Evolutionary conservation across 2,329 filamentous ascomycete genomes (phyloP), one percentile per base, ranked within the genome.

Genomic region (Helminthosporium solani): DNA sequence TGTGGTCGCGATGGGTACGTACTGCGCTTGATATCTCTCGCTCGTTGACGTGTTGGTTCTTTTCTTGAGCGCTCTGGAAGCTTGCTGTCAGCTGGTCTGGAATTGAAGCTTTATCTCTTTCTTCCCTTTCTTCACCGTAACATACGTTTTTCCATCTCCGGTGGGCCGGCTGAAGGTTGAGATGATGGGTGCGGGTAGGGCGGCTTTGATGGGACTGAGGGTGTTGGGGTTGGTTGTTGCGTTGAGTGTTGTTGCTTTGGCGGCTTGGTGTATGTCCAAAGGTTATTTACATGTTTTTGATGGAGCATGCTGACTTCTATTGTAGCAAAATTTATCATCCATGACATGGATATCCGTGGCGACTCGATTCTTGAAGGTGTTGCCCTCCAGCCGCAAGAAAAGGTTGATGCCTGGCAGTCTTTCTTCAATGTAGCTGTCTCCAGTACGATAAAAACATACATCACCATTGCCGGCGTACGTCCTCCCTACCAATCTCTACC

Each of bases 51-150:
- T 47, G 43, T 40, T n/a, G n/a, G n/a, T 41, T 19, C 39, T 50
- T 56, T 45, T 33, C 27, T 53, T 49, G 33, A 58, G 59, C 57
- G 54, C 59, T 61, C 56, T 58, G 54, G 18, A 52, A 62, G 57
- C 46, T 54, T 44, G 57, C 59, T 59, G 48, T 46, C 56, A 59
- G 59, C 59, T 56, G 57, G 59, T 42, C 56, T 60, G 57, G 46
- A 23, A 30, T 30, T 7, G 12, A 23, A 9, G 14, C 6, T 11
- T 25, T 38, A 38, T 27, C 14, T 9, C 15, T 40, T 31, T 2
- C 7, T n/a, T 7, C n/a, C 23, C 16, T 23, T 40, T 31, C 2
- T 21, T n/a, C 14, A 9, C 23, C 11, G 21, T 37, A 37, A 21
- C 18, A 12, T 38, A 37, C 19, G 19, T 3, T 33, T 21, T 20